Percentiles rank a stretch among this genome's conserved stretches.
Conservation (phyloP, 805 yeast species). For the Komagataella mondaviorum region DNA sequence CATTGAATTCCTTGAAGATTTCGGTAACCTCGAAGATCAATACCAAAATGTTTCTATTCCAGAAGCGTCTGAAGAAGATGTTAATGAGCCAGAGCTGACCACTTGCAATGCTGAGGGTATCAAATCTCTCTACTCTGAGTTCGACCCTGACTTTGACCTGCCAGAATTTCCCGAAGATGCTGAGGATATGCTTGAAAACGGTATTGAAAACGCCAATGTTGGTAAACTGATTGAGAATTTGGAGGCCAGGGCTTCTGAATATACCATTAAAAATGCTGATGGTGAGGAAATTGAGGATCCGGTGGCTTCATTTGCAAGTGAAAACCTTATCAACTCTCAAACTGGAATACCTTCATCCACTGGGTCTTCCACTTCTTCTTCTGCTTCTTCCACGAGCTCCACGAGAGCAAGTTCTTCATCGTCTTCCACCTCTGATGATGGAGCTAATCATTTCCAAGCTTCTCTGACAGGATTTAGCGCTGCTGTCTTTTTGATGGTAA, state of each 20-base stretch:
- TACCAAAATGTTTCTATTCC: conserved; percentile 23
- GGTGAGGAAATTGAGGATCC: conserved; percentile 20
- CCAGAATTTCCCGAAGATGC: conserved; percentile 34
- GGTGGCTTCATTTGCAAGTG: conserved; percentile 21
- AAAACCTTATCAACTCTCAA: conserved; percentile 21
- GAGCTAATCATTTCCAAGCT: not conserved
- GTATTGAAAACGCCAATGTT: conserved; percentile 28
- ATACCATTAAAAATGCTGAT: conserved; percentile 21
- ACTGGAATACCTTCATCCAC: conserved; percentile 4
- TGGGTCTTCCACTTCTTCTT: conserved; percentile 12
- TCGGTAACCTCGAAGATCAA: conserved; percentile 31
- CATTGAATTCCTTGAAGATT: conserved; percentile 32
- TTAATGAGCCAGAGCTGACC: conserved; percentile 15
- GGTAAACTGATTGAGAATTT: conserved; percentile 25
- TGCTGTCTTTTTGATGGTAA: not conserved
- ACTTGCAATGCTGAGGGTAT: conserved; percentile 27
- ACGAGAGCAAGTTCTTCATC: not conserved
- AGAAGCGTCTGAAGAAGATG: conserved; percentile 20
- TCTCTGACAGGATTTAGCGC: not conserved
- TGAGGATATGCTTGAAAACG: conserved; percentile 28
- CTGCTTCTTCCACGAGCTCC: conserved; percentile 7
- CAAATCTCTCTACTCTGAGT: conserved; percentile 20
- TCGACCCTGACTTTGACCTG: conserved; percentile 33
- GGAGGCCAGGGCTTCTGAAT: conserved; percentile 17
- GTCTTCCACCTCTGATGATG: conserved; percentile 4